A percentile compares a stretch with the other conserved stretches of the same genome.
phyloP scores from a whole-genome alignment of 306 rosid species.

The Cicer pinnatifidum region DNA sequence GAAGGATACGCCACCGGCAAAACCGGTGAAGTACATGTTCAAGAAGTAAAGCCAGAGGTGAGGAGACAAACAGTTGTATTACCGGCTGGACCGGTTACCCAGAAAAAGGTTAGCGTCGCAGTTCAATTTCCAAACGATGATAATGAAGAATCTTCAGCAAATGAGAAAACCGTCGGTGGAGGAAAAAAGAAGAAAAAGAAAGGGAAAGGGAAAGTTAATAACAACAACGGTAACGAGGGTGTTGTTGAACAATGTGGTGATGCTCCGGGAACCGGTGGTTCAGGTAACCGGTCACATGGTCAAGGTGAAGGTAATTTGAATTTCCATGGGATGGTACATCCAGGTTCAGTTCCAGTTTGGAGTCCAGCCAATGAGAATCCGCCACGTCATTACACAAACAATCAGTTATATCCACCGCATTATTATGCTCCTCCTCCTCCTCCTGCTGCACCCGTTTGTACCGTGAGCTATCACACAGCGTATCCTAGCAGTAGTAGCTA shows the following conservation, averaged over 20 bases:
- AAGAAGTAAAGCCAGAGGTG: conserved; percentile 50
- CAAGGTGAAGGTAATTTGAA: conserved; percentile 34
- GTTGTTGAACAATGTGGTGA: conserved; percentile 35
- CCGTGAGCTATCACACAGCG: conserved; percentile 56
- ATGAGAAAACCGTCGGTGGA: conserved; percentile 46
- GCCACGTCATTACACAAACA: conserved; percentile 49
- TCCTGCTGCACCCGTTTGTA: conserved; percentile 50
- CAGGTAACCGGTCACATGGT: conserved; percentile 41
- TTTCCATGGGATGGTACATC: neutral
- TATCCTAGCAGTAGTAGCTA: conserved; percentile 51
- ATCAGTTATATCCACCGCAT: conserved; percentile 50
- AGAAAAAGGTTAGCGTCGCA: conserved; percentile 49
- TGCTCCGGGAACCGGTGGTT: conserved; percentile 47
- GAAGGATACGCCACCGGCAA: conserved; percentile 50
- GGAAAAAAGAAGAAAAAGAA: conserved; percentile 79
- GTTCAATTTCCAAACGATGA: conserved; percentile 47
- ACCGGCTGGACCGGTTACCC: conserved; percentile 48
- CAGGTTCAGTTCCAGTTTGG: conserved; percentile 28
- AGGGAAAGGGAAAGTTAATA: conserved; percentile 57
- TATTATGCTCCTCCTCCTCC: conserved; percentile 14
- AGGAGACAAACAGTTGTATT: conserved; percentile 52
- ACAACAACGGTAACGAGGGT: conserved; percentile 19
- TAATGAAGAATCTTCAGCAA: conserved; percentile 40
- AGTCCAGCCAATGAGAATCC: conserved; percentile 49
- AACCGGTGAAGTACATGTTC: conserved; percentile 50